Conservation (phyloP, 441 rosid genomes). For the Iberis amara region DNA sequence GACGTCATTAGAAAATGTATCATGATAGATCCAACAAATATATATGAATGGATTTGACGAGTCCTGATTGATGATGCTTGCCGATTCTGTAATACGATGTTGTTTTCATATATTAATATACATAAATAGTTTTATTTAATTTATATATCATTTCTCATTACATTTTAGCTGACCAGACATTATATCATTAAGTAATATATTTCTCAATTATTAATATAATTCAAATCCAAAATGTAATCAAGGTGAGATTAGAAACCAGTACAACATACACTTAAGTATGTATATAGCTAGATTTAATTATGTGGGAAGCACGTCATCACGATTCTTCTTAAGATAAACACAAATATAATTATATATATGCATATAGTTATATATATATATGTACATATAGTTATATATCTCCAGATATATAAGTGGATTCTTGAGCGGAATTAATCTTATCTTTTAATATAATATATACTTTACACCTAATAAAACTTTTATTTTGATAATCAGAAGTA, state of each 20-base stretch:
- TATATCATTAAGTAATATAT: no score
- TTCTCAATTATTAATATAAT: no score
- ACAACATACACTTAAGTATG: not conserved
- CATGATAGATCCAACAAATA: conserved; percentile 4
- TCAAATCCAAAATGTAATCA: no score
- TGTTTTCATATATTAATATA: conserved; percentile 1
- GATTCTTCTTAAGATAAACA: not conserved
- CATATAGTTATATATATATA: conserved; percentile 9
- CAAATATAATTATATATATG: conserved; percentile 11
- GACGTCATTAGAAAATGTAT: conserved; percentile 23
- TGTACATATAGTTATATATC: no score
- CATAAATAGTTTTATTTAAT: no score
- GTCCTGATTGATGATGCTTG: conserved; percentile 26
- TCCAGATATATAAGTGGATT: no score
- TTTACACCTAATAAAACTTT: conserved; percentile 39
- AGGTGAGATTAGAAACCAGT: no score
- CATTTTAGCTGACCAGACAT: conserved; percentile 9
- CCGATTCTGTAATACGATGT: conserved; percentile 21
- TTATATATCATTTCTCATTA: not conserved
- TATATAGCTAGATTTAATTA: conserved; percentile 10
- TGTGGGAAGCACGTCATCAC: conserved; percentile 32
- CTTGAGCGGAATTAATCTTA: conserved; percentile 7
- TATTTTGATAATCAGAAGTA: conserved; percentile 8
- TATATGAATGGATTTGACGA: conserved; percentile 15
- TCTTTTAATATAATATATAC: conserved; percentile 18